Base-by-base conservation (phyloP, 1,139 yeast species). In the Debaryomyces udenii region DNA sequence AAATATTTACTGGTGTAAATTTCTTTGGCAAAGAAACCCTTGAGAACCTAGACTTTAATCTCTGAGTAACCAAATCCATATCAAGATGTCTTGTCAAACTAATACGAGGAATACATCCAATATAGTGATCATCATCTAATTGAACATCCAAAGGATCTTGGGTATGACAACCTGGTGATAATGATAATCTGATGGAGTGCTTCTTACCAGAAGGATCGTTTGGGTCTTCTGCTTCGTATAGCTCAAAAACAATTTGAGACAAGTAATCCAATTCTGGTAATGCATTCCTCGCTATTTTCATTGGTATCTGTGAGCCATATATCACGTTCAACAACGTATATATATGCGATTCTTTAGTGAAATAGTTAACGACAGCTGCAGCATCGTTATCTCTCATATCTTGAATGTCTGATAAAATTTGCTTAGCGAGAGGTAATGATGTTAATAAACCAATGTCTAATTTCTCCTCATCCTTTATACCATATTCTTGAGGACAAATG, bases 401-500 rank as follows among this genome's bases (percentile, higher is more conserved):
- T 46, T 86, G 83, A 43, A 94, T 80, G 58, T 93, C 98, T 29
- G 76, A 71, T 38, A 93, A 64, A 31, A 94, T 86, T 64, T 89
- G 96, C 61, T 83, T 87, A 1, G 97, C 96, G 52, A 94, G 75
- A 2, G 99, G 99, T 55, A 94, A 75, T 1, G 97, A 89, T 0
- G 99, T 94, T 52, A 94, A 73, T 45, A 94, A 70, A 2, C 99
- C 99, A 68, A 94, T 94, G 61, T 94, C 99, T 46, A 94, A 74
- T 60, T 94, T 94, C 61, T 94, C 99, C 57, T 86, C 87, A 56
- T 90, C 96, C 50, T 91, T 91, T 51, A 94, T 94, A 49, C 99
- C 99, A 59, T 94, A 94, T 59, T 94, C 99, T 64, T 94, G 98
- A 9, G 99, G 99, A 64, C 99, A 93, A 40, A 94, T 90, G 56